phyloP scores from a whole-genome alignment of 345 rosid species.

The Cochlearia excelsa region DNA sequence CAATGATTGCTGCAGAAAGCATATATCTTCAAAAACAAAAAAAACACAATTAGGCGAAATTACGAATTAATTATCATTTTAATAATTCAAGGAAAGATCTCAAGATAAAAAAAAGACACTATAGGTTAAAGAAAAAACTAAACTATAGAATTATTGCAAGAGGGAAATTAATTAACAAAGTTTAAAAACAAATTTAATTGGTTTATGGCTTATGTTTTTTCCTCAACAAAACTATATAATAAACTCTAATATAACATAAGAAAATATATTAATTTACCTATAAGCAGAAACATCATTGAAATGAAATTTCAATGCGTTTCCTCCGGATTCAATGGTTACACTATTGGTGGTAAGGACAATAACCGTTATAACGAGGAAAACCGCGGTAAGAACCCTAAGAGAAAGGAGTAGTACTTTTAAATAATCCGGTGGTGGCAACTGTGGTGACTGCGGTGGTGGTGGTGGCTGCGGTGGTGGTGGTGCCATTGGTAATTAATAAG shows the following conservation, averaged over 20 bases:
- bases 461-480: constrained; percentile 16
- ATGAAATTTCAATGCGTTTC: constrained; percentile 5
- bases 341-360: constrained; percentile 36
- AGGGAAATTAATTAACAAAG: neutral
- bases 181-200: too few species aligned
- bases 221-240: too few species aligned
- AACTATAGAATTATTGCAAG: neutral
- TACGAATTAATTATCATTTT: neutral
- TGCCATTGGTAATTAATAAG: constrained; percentile 13
- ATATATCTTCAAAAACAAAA: constrained; percentile 36
- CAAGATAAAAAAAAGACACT: too few species aligned
- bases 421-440: constrained; percentile 9
- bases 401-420: constrained; percentile 12
- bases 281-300: constrained; percentile 41
- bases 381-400: constrained; percentile 34
- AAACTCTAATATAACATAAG: neutral
- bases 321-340: constrained; percentile 22
- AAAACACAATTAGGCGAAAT: neutral
- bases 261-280: constrained; percentile 23
- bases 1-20: constrained; percentile 33
- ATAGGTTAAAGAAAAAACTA: too few species aligned
- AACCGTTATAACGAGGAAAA: constrained; percentile 35
- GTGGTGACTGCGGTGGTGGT: too few species aligned
- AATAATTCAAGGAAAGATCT: too few species aligned
- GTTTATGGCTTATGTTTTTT: too few species aligned